phyloP scores from a whole-genome alignment of 2,329 filamentous ascomycete genomes.

The Rhynchosporium graminicola region DNA sequence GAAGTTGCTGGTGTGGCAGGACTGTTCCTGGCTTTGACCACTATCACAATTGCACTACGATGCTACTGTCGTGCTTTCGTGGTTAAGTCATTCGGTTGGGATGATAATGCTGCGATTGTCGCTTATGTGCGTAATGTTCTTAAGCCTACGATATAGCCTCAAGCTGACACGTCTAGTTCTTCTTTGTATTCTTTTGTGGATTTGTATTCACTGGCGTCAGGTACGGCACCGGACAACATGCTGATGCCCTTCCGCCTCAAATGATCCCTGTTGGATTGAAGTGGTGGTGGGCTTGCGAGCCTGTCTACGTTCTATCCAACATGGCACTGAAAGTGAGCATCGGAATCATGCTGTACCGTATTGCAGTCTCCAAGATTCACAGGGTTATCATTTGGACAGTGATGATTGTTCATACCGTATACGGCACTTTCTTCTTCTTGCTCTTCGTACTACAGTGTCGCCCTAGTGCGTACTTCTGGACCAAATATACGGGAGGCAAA shows the following conservation, averaged over 20 bases:
- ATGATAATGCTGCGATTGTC: constrained; percentile 33
- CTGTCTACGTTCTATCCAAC: constrained; percentile 45
- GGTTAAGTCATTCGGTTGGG: constrained; percentile 36
- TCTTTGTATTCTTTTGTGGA: constrained; percentile 32
- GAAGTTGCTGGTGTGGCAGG: constrained; percentile 41
- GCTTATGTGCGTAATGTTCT: constrained; percentile 28
- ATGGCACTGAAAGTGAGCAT: constrained; percentile 45
- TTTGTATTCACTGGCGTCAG: constrained; percentile 33
- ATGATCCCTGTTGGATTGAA: constrained; percentile 38
- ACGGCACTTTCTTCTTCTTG: constrained; percentile 43
- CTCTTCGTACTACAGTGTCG: constrained; percentile 45
- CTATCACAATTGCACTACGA: constrained; percentile 32
- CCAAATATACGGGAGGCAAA: constrained; percentile 38
- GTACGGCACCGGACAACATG: constrained; percentile 38
- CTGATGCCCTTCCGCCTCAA: constrained; percentile 24
- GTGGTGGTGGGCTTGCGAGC: constrained; percentile 44
- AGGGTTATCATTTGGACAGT: constrained; percentile 41
- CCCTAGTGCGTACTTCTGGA: constrained; percentile 45
- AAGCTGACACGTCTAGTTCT: constrained; percentile 24
- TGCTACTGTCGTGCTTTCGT: constrained; percentile 33
- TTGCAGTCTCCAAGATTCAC: constrained; percentile 40
- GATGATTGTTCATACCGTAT: constrained; percentile 40
- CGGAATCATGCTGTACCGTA: constrained; percentile 45
- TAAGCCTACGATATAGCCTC: not conserved
- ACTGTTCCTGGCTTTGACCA: constrained; percentile 42